Conservation (phyloP, 495 filamentous ascomycete genomes). For the Podospora appendiculata region DNA sequence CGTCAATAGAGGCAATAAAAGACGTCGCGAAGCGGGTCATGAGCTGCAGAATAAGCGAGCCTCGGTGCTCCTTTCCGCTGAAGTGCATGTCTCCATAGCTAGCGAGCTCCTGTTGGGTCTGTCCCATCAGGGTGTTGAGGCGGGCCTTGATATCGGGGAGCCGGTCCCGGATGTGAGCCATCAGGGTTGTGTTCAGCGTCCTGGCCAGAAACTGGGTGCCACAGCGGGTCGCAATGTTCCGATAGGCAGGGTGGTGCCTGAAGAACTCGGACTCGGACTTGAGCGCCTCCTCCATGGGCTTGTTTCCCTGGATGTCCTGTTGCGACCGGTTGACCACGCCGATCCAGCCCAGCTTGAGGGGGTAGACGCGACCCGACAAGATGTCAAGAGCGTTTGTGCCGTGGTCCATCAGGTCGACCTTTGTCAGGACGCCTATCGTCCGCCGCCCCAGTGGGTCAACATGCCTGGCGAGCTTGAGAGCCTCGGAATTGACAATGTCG, state of each 20-base stretch:
- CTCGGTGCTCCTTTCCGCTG: conserved; percentile 92
- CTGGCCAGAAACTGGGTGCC: conserved; percentile 95
- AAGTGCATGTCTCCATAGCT: conserved; percentile 98
- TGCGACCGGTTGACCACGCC: conserved; percentile 97
- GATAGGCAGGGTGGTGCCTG: conserved; percentile 91
- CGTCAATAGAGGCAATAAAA: conserved; percentile 98
- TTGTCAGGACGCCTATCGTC: conserved; percentile 96
- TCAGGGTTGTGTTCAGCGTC: conserved; percentile 87
- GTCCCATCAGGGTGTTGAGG: conserved; percentile 96
- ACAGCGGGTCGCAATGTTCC: conserved; percentile 90
- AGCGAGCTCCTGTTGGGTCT: conserved; percentile 96
- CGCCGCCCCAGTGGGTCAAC: conserved; percentile 91
- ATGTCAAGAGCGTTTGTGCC: conserved; percentile 98
- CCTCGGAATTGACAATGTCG: conserved; percentile 97
- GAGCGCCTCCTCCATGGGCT: conserved; percentile 81
- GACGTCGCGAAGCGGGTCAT: conserved; percentile 98
- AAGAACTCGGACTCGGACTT: conserved; percentile 93
- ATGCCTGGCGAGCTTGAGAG: conserved; percentile 91
- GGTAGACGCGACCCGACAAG: conserved; percentile 91
- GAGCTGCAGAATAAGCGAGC: conserved; percentile 87
- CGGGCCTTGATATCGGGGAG: conserved; percentile 97
- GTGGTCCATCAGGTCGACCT: conserved; percentile 98
- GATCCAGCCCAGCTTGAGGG: conserved; percentile 94
- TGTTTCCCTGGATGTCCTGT: conserved; percentile 95
- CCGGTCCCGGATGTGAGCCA: conserved; percentile 92